Conservation (phyloP, 108 stramenopile species). For the Skeletonema menzelii region DNA sequence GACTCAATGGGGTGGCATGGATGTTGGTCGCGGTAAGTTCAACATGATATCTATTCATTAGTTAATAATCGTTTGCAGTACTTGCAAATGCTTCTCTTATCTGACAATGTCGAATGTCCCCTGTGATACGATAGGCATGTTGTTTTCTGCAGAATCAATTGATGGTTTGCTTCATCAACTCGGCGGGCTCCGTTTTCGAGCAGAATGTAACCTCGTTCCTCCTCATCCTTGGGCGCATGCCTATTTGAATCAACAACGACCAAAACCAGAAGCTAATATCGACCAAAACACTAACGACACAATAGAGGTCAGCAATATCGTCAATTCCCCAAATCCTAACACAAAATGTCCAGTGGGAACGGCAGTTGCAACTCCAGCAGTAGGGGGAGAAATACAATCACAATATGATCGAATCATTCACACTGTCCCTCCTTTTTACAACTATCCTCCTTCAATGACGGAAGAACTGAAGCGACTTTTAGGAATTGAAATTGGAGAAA, state of each 20-base stretch:
- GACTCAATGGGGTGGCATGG: constrained; percentile 82
- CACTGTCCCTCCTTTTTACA: constrained; percentile 72
- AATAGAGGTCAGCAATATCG: background rate
- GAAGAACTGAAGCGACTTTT: constrained; percentile 16
- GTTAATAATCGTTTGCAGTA: no score
- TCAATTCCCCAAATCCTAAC: background rate
- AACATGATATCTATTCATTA: background rate
- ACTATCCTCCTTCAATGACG: constrained; percentile 34
- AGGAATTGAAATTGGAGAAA: background rate
- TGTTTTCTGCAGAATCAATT: constrained; percentile 65
- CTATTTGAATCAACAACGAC: constrained; percentile 20
- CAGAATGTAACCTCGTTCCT: constrained; percentile 29
- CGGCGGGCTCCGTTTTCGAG: constrained; percentile 56
- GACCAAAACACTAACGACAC: background rate
- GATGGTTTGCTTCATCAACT: constrained; percentile 81
- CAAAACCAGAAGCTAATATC: background rate
- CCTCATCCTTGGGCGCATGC: constrained; percentile 3
- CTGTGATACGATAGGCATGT: constrained; percentile 39
- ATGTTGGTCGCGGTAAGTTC: constrained; percentile 56
- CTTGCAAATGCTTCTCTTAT: background rate
- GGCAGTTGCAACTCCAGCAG: constrained; percentile 52
- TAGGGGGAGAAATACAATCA: constrained; percentile 15
- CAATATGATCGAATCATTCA: constrained; percentile 61
- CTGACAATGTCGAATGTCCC: no score
- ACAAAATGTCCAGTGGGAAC: constrained; percentile 57